Evolutionary conservation across 2,329 filamentous ascomycete genomes (phyloP).

Genomic region (Aspergillus brunneoviolaceus): DNA sequence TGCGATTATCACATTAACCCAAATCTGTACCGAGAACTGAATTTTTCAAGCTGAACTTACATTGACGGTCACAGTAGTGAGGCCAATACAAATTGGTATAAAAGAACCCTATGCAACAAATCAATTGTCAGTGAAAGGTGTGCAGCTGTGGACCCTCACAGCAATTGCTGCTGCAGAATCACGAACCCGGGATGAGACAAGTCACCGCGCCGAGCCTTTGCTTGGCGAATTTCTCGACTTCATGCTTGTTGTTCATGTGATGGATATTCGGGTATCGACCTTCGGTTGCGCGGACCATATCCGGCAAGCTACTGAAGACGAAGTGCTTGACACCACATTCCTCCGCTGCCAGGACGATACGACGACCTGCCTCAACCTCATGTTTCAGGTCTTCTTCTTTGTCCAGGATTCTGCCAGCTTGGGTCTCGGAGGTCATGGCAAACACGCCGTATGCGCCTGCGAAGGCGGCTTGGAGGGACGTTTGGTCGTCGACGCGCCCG

Average conservation of each 20-base stretch:
- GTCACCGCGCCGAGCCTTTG: slow-evolving; percentile 14
- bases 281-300: slow-evolving; percentile 11
- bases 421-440: slow-evolving; percentile 16
- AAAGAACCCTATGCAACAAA: slow-evolving; percentile 14
- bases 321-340: slow-evolving; percentile 15
- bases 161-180: background rate
- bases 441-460: slow-evolving; percentile 19
- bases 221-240: slow-evolving; percentile 16
- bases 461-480: slow-evolving; percentile 12
- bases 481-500: slow-evolving; percentile 13
- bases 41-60: background rate
- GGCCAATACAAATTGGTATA: slow-evolving; percentile 18
- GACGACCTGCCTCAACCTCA: slow-evolving; percentile 20
- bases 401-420: slow-evolving; percentile 9
- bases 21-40: background rate
- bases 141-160: no score
- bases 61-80: slow-evolving; percentile 9
- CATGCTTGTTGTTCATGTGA: slow-evolving; percentile 20
- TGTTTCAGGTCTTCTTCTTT: slow-evolving; percentile 20
- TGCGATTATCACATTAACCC: background rate
- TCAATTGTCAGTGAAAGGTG: background rate
- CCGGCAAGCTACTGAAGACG: slow-evolving; percentile 22
- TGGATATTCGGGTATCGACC: slow-evolving; percentile 14
- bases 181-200: slow-evolving; percentile 18
- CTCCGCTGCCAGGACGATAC: slow-evolving; percentile 20